Evolutionary conservation across 495 filamentous ascomycete species (phyloP), one percentile per base, ranked within the genome.

Genomic region (Tuber borchii): DNA sequence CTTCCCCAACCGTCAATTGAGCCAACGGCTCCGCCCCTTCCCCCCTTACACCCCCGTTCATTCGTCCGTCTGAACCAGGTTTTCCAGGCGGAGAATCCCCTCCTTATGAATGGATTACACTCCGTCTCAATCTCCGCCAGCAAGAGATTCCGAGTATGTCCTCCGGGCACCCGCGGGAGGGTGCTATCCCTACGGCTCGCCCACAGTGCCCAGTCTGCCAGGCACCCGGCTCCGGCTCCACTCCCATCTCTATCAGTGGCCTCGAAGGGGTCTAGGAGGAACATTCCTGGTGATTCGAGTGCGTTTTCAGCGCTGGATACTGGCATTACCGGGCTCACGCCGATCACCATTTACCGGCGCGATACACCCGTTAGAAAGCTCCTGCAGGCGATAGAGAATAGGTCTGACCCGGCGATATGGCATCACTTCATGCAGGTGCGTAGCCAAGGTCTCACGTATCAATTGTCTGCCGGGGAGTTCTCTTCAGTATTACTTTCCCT

Each of bases 21-120:
- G 34, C 34, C 44, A 2, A 34, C 44, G 70, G 70, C 44, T 42
- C 70, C 48, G 8, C 39, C 69, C 76, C 19, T 44, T 71, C 26
- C 26, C 20, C 65, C 26, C 45, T 37, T 37, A n/a, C 42, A 31
- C 37, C 73, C 43, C 71, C 70, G 14, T 42, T 45, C 40, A n/a
- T 31, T 48, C 39, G 71, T 5, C 71, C 69, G 40, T 65, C 65
- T 48, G 77, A 73, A 71, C 72, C 71, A 79, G 70, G 16, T 65
- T 72, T 74, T 68, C 45, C 69, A 43, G 74, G 79, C 78, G 79
- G 79, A 31, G 26, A 71, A 73, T 56, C 70, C 22, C 73, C 31
- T 72, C 79, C 77, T 75, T 79, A 82, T 82, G 80, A 79, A 82
- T 78, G 80, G 80, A 75, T 75, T 82, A 74, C 74, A 79, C 68